Conservation (phyloP, 345 rosid species). For the Corchorus capsularis region DNA sequence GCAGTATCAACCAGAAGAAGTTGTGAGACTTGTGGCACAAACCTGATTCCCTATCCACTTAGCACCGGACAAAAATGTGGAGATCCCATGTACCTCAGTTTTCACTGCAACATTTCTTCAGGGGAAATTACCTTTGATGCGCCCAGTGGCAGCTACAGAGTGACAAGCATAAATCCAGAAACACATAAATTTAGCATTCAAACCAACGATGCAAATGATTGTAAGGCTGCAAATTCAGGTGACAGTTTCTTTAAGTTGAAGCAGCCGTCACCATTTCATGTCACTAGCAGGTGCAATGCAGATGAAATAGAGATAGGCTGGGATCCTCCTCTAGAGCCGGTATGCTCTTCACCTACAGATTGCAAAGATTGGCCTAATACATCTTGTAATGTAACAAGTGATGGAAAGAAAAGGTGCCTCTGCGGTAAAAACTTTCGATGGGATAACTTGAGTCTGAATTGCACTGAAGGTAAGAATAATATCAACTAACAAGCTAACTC, state of each 20-base stretch:
- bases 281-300: constrained; percentile 37
- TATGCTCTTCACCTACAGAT: constrained; percentile 44
- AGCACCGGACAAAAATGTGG: constrained; percentile 62
- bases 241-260: constrained; percentile 20
- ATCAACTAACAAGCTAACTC: background rate
- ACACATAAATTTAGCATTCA: constrained; percentile 41
- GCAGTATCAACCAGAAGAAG: constrained; percentile 47
- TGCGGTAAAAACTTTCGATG: constrained; percentile 46
- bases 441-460: constrained; percentile 48
- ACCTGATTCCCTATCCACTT: constrained; percentile 61
- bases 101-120: constrained; percentile 47
- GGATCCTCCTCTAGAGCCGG: constrained; percentile 59
- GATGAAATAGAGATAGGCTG: constrained; percentile 60
- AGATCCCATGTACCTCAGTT: constrained; percentile 53
- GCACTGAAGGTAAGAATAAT: constrained; percentile 44
- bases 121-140: constrained; percentile 47
- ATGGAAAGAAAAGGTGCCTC: constrained; percentile 46
- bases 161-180: constrained; percentile 45
- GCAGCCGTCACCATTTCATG: constrained; percentile 37
- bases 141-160: constrained; percentile 33
- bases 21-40: constrained; percentile 55
- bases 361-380: constrained; percentile 66
- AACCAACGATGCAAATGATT: constrained; percentile 24
- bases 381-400: constrained; percentile 38
- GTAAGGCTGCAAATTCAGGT: constrained; percentile 23